phyloP scores from a whole-genome alignment of 163 green algal genomes.

The Scenedesmus sp. region DNA sequence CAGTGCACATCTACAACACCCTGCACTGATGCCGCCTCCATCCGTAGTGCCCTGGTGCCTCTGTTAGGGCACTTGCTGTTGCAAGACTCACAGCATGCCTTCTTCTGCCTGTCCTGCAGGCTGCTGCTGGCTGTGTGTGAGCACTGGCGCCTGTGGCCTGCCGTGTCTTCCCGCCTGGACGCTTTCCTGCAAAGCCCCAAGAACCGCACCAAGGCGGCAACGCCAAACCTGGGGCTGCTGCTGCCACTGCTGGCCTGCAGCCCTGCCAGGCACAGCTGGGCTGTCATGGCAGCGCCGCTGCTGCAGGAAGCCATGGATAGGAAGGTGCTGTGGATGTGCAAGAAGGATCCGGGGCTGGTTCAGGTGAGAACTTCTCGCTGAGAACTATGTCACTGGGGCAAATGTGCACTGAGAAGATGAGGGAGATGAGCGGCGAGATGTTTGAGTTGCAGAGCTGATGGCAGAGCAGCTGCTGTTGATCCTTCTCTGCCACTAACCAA shows the following conservation, averaged over 20 bases:
- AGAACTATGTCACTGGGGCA: neutral
- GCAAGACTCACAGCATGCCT: neutral
- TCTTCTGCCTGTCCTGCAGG: neutral
- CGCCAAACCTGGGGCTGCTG: constrained; percentile 52
- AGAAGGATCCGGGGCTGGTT: constrained; percentile 38
- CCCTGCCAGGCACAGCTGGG: constrained; percentile 19
- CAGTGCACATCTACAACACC: too few species aligned
- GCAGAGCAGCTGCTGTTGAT: too few species aligned
- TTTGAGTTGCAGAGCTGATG: too few species aligned
- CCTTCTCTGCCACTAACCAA: too few species aligned
- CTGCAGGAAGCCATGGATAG: constrained; percentile 39
- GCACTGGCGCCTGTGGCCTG: constrained; percentile 44
- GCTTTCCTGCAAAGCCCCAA: constrained; percentile 28
- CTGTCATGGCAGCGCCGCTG: neutral
- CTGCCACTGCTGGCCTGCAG: constrained; percentile 53
- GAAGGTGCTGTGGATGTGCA: constrained; percentile 56
- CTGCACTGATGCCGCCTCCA: too few species aligned
- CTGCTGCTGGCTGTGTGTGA: constrained; percentile 55
- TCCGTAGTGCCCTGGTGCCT: too few species aligned
- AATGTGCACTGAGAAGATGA: too few species aligned
- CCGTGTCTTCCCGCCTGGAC: constrained; percentile 23
- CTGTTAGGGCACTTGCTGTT: too few species aligned
- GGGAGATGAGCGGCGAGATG: too few species aligned
- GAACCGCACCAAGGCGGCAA: constrained; percentile 26
- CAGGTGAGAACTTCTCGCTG: neutral